A percentile compares a stretch with the other conserved stretches of the same genome.
These are phyloP conservation scores for Xylogone sp. DNA, from an alignment of 2,329 filamentous ascomycete species.

Conservation along the genomic window DNA sequence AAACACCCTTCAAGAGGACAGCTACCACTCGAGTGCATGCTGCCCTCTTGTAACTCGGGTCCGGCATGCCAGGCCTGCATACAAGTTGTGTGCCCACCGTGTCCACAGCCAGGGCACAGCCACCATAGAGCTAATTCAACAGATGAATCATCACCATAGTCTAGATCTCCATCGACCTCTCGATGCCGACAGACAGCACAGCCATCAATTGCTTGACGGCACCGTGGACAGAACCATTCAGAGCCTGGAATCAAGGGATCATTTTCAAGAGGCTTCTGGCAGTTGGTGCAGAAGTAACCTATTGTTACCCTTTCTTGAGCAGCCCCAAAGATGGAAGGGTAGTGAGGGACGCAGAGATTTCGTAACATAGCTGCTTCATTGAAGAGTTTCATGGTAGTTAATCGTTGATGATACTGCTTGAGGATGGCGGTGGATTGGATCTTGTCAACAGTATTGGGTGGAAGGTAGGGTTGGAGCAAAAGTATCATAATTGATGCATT, in stretches of 20 bases:
- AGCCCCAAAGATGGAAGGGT: conserved; percentile 48
- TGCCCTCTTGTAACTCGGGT: conserved; percentile 23
- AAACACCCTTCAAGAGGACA: conserved; percentile 64
- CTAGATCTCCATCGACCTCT: conserved; percentile 12
- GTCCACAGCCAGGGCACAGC: conserved; percentile 59
- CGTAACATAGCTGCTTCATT: conserved; percentile 57
- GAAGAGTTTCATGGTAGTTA: conserved; percentile 57
- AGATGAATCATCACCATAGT: conserved; percentile 4
- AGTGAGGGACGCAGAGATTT: conserved; percentile 53
- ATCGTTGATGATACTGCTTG: conserved; percentile 55
- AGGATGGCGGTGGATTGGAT: conserved; percentile 54
- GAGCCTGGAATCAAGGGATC: conserved; percentile 33
- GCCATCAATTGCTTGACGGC: conserved; percentile 46
- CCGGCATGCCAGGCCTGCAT: conserved; percentile 54
- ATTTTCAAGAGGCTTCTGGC: conserved; percentile 48
- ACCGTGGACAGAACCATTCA: conserved; percentile 58
- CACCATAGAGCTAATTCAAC: conserved; percentile 43
- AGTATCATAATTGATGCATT: conserved; percentile 60
- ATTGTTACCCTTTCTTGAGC: conserved; percentile 53
- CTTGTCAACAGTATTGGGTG: conserved; percentile 49
- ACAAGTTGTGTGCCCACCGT: conserved; percentile 59
- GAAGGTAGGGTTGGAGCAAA: conserved; percentile 54
- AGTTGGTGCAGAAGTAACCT: conserved; percentile 51
- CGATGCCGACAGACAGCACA: conserved; percentile 56
- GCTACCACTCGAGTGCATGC: conserved; percentile 46